Base-by-base conservation (phyloP, 768 basidiomycete genomes). In the Kwoniella bestiolae region DNA sequence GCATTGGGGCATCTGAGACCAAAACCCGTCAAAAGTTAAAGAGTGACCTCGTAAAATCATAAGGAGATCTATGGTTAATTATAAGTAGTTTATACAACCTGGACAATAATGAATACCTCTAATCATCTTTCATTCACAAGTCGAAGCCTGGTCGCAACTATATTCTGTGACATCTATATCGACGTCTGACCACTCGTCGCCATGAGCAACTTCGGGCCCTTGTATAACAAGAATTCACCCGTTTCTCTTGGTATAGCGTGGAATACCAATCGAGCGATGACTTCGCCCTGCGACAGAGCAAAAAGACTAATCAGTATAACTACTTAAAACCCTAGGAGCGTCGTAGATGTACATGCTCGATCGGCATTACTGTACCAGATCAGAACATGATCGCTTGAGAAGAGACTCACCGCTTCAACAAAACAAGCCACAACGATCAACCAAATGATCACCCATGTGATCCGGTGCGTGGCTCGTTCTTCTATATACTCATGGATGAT, bases 401-500 rank as follows among this genome's bases (percentile, higher is more conserved):
- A 47, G 26, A 26, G 34, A 60, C 73, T 56, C 60, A 90, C 91
- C 66, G 90, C 79, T 82, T 93, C 93, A 9, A 95, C 92, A n/a
- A 95, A 79, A 77, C 90, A 90, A 23, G 92, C 92, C 1, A 89
- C 88, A 23, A 92, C 88, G 72, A 96, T 96, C 28, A 96, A 84
- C 91, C 91, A 93, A 63, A 89, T 89, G 50, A 89, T 85, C 67
- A 89, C 87, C 87, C 87, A 87, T 2, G 94, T 96, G 74, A 95
- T 93, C 26, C 92, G 86, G 64, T 91, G 89, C 90, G 94, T 94
- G 11, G 91, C 91, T 52, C 85, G 87, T 67, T 90, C 90, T 74
- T 95, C 95, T 57, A 96, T 81, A 74, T 95, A 92, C 70, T 95
- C 92, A 72, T 96, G 94, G 69, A 96, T 94, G 47, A 90, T 90